These are phyloP conservation scores for Kokia cookei DNA, from an alignment of 441 rosid species.

Conservation along the genomic window DNA sequence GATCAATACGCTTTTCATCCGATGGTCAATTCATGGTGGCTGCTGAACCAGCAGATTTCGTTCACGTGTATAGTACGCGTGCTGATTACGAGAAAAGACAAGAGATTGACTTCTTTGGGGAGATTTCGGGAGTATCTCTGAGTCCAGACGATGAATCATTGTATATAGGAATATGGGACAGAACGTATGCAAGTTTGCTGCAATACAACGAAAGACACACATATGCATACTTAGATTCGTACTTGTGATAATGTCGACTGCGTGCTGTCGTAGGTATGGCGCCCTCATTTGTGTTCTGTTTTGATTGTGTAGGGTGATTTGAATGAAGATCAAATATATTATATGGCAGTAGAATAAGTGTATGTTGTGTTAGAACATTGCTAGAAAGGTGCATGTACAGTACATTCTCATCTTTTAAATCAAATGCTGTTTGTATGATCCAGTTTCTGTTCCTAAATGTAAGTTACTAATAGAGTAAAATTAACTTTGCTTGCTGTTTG, in stretches of 20 bases:
- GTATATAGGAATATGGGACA: slow-evolving; percentile 56
- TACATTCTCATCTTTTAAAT: not conserved
- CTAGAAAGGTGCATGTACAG: not conserved
- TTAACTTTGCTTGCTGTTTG: too few species aligned
- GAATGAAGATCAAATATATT: not conserved
- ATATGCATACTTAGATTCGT: slow-evolving; percentile 46
- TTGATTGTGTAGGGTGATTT: not conserved
- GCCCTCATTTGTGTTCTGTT: not conserved
- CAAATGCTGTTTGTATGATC: not conserved
- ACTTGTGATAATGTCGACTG: slow-evolving; percentile 17
- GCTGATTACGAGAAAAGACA: slow-evolving; percentile 39
- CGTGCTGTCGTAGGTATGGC: not conserved
- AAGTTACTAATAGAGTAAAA: too few species aligned
- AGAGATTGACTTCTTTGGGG: slow-evolving; percentile 70
- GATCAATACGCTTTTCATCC: slow-evolving; percentile 51
- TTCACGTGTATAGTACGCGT: slow-evolving; percentile 45
- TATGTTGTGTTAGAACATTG: not conserved
- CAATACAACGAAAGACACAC: slow-evolving; percentile 46
- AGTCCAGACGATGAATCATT: slow-evolving; percentile 63
- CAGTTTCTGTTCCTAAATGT: too few species aligned
- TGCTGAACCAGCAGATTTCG: slow-evolving; percentile 76
- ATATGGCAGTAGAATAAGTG: not conserved
- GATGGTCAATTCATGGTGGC: slow-evolving; percentile 62
- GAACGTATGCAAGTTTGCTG: slow-evolving; percentile 61
- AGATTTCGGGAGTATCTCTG: slow-evolving; percentile 60